Evolutionary conservation across 2,329 filamentous ascomycete genomes (phyloP), one percentile per base, ranked within the genome.

Genomic region (Orbilia oligospora): DNA sequence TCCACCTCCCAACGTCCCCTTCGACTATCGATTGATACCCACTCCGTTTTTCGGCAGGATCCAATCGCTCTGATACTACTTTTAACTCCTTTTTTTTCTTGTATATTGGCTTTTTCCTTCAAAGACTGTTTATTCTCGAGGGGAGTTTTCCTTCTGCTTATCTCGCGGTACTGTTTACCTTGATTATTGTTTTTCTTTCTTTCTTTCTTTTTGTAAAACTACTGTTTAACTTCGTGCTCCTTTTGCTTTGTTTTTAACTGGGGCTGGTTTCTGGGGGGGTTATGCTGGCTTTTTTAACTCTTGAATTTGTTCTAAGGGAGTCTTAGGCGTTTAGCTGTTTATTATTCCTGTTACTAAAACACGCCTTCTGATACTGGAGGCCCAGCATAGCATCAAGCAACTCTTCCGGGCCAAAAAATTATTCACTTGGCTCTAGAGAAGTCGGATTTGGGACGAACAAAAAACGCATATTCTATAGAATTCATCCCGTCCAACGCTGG

Each of bases 71-170:
- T 18, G 5, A 58, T 72, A 78, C 18, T 53, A 67, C 63, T 51
- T 78, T 78, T 78, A 78, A 78, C 75, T 78, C 41, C 30, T 8
- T 30, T 38, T 30, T 38, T 71, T 72, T 55, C 58, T 48, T 78
- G 75, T 78, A 78, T 53, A 78, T 78, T 72, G 75, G 58, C 69
- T 72, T 30, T n/a, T 49, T 58, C 30, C n/a, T 58, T 48, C n/a
- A 38, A 48, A 49, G 24, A 61, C 12, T 61, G 56, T 61, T 44
- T 66, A 36, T 69, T 36, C n/a, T 65, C 38, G 14, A 49, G 36
- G n/a, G 63, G 55, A 56, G 67, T 78, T 78, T 71, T 58, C 46
- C 30, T 76, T 68, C 9, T 48, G 16, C 53, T 33, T 49, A n/a
- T 18, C 49, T 49, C 30, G 9, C 12, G 9, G 44, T 46, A 4